Evolutionary conservation across 2,329 filamentous ascomycete genomes (phyloP).

Genomic region (Paradendryphiella salina): DNA sequence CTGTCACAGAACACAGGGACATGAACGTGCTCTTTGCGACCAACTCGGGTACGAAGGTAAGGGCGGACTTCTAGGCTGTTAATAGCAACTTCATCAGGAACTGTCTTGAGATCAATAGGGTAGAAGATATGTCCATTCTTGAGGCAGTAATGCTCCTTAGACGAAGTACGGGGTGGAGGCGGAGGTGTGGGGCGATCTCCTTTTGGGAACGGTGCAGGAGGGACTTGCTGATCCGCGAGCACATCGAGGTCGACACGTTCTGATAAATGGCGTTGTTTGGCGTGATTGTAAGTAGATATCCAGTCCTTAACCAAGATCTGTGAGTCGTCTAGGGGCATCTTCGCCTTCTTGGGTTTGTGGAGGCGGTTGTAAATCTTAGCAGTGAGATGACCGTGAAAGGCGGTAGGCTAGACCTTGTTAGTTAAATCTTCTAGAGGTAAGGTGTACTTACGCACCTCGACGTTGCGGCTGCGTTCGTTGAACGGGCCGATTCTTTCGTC

Average conservation of each 20-base stretch:
- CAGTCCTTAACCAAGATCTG: constrained; percentile 21
- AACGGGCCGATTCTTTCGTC: constrained; percentile 4
- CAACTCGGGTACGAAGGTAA: constrained; percentile 16
- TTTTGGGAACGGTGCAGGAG: constrained; percentile 28
- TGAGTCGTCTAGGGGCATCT: constrained; percentile 18
- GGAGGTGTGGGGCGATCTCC: constrained; percentile 7
- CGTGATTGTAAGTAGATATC: constrained; percentile 20
- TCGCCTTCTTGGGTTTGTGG: constrained; percentile 12
- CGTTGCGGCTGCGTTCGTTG: constrained; percentile 3
- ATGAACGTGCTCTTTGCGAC: constrained; percentile 22
- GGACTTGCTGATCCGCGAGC: constrained; percentile 24
- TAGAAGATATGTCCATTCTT: constrained; percentile 28
- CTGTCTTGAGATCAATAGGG: constrained; percentile 17
- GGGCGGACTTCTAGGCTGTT: constrained; percentile 24
- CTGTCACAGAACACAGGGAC: constrained; percentile 25
- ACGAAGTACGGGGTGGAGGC: neutral
- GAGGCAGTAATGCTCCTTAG: constrained; percentile 28
- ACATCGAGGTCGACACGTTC: constrained; percentile 24
- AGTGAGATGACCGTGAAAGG: neutral
- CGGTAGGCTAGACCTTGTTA: constrained; percentile 5
- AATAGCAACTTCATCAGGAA: constrained; percentile 21
- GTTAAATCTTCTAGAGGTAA: neutral
- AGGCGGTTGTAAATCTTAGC: constrained; percentile 1
- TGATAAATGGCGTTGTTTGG: constrained; percentile 22
- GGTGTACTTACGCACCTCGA: constrained; percentile 6